Base-by-base conservation (phyloP, 148 eudicot species). In the Pharnaceum exiguum region DNA sequence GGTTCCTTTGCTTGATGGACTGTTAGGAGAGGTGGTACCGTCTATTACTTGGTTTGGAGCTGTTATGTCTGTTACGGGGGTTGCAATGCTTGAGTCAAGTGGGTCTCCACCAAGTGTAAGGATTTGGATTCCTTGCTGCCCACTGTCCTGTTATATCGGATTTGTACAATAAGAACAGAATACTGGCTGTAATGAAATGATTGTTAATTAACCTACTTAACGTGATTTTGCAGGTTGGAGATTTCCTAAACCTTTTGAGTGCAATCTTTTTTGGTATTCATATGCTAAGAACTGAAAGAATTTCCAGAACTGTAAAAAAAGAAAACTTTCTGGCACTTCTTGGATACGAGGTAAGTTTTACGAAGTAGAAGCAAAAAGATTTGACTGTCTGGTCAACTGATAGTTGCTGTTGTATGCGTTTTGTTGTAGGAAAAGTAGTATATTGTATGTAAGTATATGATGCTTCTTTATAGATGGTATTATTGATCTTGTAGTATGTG, bases 81-180 rank as follows among this genome's bases (percentile, higher is more conserved):
- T 86, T 53, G 80, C 67, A 44, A 69, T 82, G 84, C 76, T 86
- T 56, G 95, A 86, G 67, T 71, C 78, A 57, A 82, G 89, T 70
- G 95, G 95, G 51, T 77, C 95, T 26, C 89, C 95, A 57, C 95
- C 95, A 50, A 52, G 71, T 49, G 95, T 86, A 74, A 75, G 83
- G 63, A 27, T 63, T 40, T 43, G 56, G 17, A 35, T 39, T 5
- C 18, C 7, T 40, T 32, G 7, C 36, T 38, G 26, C 11, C 58
- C 21, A 2, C n/a, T 26, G 11, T 46, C 42, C 11, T 46, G 40
- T 16, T 42, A n/a, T 10, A 12, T 26, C 26, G 54, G 21, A 26
- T n/a, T n/a, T n/a, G n/a, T n/a, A n/a, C n/a, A n/a, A n/a, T n/a
- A n/a, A 48, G 15, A 1, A 2, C n/a, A 27, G 10, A 26, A 3